Evolutionary conservation across 495 filamentous ascomycete species (phyloP), one percentile per base, ranked within the genome.

Genomic region (Podospora australis): DNA sequence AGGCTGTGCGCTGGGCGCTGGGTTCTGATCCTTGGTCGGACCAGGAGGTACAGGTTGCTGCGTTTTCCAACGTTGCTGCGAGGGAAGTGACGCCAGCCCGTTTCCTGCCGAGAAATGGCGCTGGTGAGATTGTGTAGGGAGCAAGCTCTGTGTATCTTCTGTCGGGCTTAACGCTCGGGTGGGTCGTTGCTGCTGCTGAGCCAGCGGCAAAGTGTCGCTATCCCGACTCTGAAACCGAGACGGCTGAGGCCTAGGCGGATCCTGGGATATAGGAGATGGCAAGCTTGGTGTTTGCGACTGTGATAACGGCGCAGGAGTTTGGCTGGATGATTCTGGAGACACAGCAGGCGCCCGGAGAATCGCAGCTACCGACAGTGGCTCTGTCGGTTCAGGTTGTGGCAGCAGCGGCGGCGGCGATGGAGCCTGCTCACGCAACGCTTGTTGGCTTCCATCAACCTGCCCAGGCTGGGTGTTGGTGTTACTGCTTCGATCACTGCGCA

Each of bases 81-180:
- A 47, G 1, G 65, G 53, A 9, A 55, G 53, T 16, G 53, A 55
- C 8, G 53, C 34, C 14, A 55, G 50, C 2, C 48, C 53, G 17
- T 55, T 46, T 11, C 44, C 30, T 8, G 21, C 20, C 1, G 44
- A 36, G 29, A 46, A 35, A 6, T 46, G 44, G 29, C 44, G 44
- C n/a, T 46, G 44, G 13, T 45, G 42, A 32, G 7, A n/a, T n/a
- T n/a, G n/a, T n/a, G n/a, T n/a, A n/a, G n/a, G n/a, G n/a, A n/a
- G n/a, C n/a, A 10, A 13, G 20, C 25, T 7, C n/a, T 11, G 16
- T 13, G n/a, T 13, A 23, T 17, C 24, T 19, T 22, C 16, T 24
- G 44, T 19, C 9, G 28, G 29, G 6, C 30, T 13, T 6, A 36
- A 6, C 2, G 29, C 3, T 0, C 21, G 44, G 7, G 42, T 49